phyloP scores from a whole-genome alignment of 2,329 filamentous ascomycete species.

The Daldinia sp. region DNA sequence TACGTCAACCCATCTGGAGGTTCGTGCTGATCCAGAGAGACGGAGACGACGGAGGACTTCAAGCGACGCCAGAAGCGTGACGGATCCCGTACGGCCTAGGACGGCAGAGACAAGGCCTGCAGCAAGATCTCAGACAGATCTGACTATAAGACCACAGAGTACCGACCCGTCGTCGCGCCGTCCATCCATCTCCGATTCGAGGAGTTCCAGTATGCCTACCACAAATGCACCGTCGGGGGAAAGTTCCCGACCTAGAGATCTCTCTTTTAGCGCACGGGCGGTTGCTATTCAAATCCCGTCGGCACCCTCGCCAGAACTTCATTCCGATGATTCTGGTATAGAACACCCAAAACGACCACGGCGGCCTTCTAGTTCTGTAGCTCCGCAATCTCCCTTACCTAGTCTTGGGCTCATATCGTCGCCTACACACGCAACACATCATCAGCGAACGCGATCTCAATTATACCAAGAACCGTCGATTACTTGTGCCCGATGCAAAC shows the following conservation, averaged over 20 bases:
- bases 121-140: constrained; percentile 71
- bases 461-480: constrained; percentile 76
- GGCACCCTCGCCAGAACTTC: constrained; percentile 25
- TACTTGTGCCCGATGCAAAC: constrained; percentile 75
- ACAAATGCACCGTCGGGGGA: constrained; percentile 39
- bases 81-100: constrained; percentile 55
- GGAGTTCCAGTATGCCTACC: constrained; percentile 52
- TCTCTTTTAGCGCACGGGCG: constrained; percentile 51
- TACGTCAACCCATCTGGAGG: constrained; percentile 58
- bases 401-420: constrained; percentile 46
- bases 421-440: constrained; percentile 42
- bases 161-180: constrained; percentile 50
- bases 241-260: constrained; percentile 39
- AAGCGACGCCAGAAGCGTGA: constrained; percentile 64
- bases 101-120: constrained; percentile 58
- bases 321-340: constrained; percentile 35
- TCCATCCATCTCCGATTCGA: constrained; percentile 52
- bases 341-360: constrained; percentile 41
- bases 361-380: constrained; percentile 53
- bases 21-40: constrained; percentile 56
- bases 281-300: constrained; percentile 36
- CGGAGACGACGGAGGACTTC: constrained; percentile 58
- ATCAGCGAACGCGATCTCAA: constrained; percentile 56
- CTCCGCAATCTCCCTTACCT: constrained; percentile 45
- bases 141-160: constrained; percentile 56